Base-by-base conservation (phyloP, 768 basidiomycete genomes). In the Mycena pura region DNA sequence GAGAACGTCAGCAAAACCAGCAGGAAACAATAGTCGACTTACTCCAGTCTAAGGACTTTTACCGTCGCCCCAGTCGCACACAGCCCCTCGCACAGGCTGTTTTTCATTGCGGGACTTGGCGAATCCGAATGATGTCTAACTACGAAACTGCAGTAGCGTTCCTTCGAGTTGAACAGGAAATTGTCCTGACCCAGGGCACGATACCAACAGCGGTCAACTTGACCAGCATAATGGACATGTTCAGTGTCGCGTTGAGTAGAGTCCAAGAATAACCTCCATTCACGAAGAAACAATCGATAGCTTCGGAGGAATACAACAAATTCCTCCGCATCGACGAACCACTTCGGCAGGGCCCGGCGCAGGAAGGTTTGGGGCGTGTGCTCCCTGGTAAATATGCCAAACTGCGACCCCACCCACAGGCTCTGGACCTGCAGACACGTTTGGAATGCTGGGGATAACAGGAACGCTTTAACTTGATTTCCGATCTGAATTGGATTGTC, bases 391-490 rank as follows among this genome's bases (percentile, higher is more conserved):
- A 68, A 73, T n/a, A 66, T 65, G 11, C 56, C 48, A 49, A 76
- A 76, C 44, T 70, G 60, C 5, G 53, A 34, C 21, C 68, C 65
- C 1, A 73, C 71, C 75, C 75, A 76, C 13, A 76, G 53, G 32
- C 66, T 72, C 62, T 75, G 75, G 3, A 70, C 64, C 45, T 75
- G 75, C 6, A 75, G 31, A 25, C 69, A 70, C 1, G 75, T 76
- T 53, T 69, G 63, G 50, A 75, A 76, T 57, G 72, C 72, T 13
- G 70, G 24, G 0, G 74, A 75, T 10, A 48, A 52, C 31, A 76
- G 46, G 60, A 75, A 75, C 0, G 43, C 47, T 17, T 46, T 41
- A 5, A 75, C 59, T 5, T 54, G 63, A 6, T 56, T 56, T 7
- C 46, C 29, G 15, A 71, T 22, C 39, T 34, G 47, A n/a, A n/a